Base-by-base conservation (phyloP, 1,284 basidiomycete species). In the Ceratobasidium theobromae region DNA sequence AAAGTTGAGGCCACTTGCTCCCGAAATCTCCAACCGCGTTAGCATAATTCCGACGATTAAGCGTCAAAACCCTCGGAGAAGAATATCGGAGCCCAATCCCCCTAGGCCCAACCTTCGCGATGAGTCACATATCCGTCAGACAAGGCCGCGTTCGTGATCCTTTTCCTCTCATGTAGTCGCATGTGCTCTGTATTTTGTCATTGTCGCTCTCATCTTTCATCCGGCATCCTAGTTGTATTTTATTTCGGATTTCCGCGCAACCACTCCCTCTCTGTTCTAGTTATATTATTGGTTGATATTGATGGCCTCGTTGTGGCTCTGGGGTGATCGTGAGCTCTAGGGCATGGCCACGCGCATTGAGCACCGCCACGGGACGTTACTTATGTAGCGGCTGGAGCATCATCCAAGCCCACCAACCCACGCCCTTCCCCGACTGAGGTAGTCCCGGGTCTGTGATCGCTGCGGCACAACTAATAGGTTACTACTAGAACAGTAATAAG, bases 361-460 rank as follows among this genome's bases (percentile, higher is more conserved):
- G 28, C 58, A 62, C 46, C 58, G 58, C 58, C 58, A 52, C 58
- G 23, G 12, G 14, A 27, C 23, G 16, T 18, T 33, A 41, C 33
- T 51, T 52, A 51, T 49, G 43, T 35, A 62, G 23, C 38, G 35
- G 46, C 11, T 11, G 48, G 58, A 51, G 35, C 41, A 12, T 11
- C 18, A 52, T 51, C 33, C 48, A 28, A 62, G 28, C 58, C 58
- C 58, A 62, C 33, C 25, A 35, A 51, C 58, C 58, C 48, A 62
- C 38, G 27, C 46, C 33, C 58, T n/a, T 27, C 58, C 58, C 30
- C 54, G 16, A 58, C 41, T 35, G 43, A 45, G 43, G 43, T 14
- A n/a, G 18, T 8, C 16, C 35, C 16, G 8, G 35, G 9, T 45
- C 43, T 21, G 6, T 11, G 18, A 21, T 45, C 16, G 9, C 35